These are phyloP conservation scores for Penicillium verrucosum DNA, from an alignment of 2,329 filamentous ascomycete species.

Conservation along the genomic window DNA sequence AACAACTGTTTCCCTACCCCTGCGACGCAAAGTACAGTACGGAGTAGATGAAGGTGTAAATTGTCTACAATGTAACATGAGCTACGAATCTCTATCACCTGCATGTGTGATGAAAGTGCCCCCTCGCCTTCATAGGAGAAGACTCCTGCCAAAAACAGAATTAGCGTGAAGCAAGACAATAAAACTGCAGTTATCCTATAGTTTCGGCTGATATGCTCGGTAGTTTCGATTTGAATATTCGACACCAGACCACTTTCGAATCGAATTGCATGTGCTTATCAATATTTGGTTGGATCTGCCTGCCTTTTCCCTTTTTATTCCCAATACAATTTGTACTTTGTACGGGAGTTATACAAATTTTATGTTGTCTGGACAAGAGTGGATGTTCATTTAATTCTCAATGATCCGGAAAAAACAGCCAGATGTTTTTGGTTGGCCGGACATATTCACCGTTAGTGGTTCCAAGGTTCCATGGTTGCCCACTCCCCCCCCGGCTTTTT, in stretches of 20 bases:
- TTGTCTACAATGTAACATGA: neutral
- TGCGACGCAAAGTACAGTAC: neutral
- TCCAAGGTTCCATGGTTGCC: neutral
- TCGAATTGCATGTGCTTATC: neutral
- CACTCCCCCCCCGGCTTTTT: neutral
- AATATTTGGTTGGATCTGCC: neutral
- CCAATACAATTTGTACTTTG: no score
- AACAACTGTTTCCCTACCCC: neutral
- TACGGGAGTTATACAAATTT: no score
- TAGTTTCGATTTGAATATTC: neutral
- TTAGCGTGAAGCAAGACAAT: neutral
- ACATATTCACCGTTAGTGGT: neutral
- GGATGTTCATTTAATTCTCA: neutral
- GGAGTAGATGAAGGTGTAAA: neutral
- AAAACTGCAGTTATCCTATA: neutral
- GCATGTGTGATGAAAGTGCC: neutral
- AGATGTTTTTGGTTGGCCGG: neutral
- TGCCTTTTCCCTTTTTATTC: neutral
- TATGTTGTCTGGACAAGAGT: neutral
- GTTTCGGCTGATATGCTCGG: neutral
- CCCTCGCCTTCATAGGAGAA: no score
- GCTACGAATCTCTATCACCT: neutral
- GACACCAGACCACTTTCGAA: neutral
- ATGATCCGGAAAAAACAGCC: constrained; percentile 5
- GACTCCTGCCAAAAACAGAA: neutral